Evolutionary conservation across 139 green algal species (phyloP).

Genomic region (Coelastrella sp.): DNA sequence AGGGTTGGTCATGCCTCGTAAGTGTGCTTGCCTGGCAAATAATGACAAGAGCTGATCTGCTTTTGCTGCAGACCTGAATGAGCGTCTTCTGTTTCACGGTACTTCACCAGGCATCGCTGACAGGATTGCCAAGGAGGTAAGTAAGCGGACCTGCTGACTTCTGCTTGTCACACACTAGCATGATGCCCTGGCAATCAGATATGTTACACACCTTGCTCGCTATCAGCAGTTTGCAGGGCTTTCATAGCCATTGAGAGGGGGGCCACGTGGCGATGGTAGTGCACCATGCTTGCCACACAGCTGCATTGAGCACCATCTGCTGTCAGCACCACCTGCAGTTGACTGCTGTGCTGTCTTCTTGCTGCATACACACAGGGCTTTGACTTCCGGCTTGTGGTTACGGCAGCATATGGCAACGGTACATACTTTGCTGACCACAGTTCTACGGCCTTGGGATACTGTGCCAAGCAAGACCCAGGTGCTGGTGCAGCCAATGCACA

Average conservation of each 20-base stretch:
- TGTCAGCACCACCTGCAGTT: not conserved
- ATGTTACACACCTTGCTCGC: too few species aligned
- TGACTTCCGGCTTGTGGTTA: not conserved
- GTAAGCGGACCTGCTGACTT: not conserved
- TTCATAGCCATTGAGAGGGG: too few species aligned
- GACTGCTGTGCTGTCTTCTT: not conserved
- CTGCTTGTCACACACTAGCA: too few species aligned
- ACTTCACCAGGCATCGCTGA: slow-evolving; percentile 14
- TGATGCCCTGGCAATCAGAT: too few species aligned
- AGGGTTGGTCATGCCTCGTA: too few species aligned
- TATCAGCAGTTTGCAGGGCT: too few species aligned
- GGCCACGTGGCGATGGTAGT: too few species aligned
- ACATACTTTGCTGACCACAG: slow-evolving; percentile 22
- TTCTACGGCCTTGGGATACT: not conserved
- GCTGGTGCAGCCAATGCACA: not conserved
- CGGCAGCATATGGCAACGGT: slow-evolving; percentile 25
- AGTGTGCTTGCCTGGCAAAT: not conserved
- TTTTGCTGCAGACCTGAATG: slow-evolving; percentile 30
- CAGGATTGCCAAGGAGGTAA: not conserved
- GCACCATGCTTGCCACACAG: too few species aligned
- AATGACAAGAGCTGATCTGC: not conserved
- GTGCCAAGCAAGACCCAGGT: not conserved
- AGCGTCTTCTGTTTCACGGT: slow-evolving; percentile 35
- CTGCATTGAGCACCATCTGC: not conserved
- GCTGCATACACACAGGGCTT: slow-evolving; percentile 3